phyloP scores from a whole-genome alignment of 352 stramenopile species.

The Phytopythium montanum region DNA sequence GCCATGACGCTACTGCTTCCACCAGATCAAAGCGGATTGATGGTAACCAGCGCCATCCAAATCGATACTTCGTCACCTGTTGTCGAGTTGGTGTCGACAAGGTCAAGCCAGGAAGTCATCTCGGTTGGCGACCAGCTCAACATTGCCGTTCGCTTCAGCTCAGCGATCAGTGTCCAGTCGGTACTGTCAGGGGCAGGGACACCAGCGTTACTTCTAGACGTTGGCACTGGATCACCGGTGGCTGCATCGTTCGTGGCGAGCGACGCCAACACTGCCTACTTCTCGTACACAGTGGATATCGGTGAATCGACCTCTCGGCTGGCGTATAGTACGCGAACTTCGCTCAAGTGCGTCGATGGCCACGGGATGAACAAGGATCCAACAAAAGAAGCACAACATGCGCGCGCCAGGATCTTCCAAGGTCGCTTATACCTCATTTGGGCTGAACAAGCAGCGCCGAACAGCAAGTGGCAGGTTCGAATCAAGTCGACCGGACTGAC shows the following conservation, averaged over 20 bases:
- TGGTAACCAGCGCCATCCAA: constrained; percentile 15
- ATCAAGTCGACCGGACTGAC: constrained; percentile 35
- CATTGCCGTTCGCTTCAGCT: constrained; percentile 36
- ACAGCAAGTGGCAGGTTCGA: constrained; percentile 32
- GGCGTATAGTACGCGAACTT: constrained; percentile 32
- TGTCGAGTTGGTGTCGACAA: constrained; percentile 34
- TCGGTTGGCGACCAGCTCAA: constrained; percentile 50
- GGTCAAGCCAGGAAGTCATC: constrained; percentile 33
- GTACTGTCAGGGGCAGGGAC: constrained; percentile 13
- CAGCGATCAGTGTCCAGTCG: constrained; percentile 22
- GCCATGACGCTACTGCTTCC: constrained; percentile 38
- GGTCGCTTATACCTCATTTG: constrained; percentile 39
- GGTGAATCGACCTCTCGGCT: constrained; percentile 42
- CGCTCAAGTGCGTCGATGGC: constrained; percentile 39
- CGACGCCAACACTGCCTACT: constrained; percentile 46
- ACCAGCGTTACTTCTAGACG: constrained; percentile 39
- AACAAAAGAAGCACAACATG: constrained; percentile 16
- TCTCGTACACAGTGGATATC: constrained; percentile 34
- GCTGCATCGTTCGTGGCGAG: constrained; percentile 24
- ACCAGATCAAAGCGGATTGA: constrained; percentile 16
- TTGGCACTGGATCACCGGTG: constrained; percentile 21
- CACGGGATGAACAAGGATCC: constrained; percentile 47
- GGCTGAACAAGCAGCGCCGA: constrained; percentile 30
- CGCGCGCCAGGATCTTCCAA: constrained; percentile 23
- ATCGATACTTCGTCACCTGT: constrained; percentile 35